Evolutionary conservation across 352 stramenopile genomes (phyloP).

Genomic region (Peronospora belbahrii): DNA sequence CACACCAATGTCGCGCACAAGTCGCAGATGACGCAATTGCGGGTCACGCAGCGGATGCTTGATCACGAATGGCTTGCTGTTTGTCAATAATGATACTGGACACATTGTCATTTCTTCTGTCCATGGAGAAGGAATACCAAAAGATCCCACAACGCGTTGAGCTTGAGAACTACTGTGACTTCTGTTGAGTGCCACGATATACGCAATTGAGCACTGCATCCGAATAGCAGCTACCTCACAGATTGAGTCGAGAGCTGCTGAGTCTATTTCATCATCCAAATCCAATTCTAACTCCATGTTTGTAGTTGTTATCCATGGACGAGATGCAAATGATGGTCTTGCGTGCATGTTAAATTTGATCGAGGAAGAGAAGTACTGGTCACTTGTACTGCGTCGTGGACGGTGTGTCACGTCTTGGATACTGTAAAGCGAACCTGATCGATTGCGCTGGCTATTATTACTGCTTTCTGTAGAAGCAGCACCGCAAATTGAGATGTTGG

Average conservation of each 20-base stretch:
- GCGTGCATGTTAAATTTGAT: background rate
- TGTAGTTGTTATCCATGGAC: constrained; percentile 15
- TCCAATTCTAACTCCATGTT: constrained; percentile 25
- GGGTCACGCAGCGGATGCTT: constrained; percentile 31
- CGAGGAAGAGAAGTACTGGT: constrained; percentile 12
- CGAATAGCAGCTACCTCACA: constrained; percentile 44
- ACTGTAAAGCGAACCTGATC: constrained; percentile 11
- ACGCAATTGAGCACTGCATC: constrained; percentile 38
- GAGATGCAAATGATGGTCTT: constrained; percentile 3
- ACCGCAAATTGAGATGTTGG: constrained; percentile 17
- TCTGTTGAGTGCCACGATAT: constrained; percentile 31
- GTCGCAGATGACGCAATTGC: constrained; percentile 26
- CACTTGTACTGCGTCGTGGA: constrained; percentile 16
- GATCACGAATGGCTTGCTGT: constrained; percentile 35
- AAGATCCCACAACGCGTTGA: constrained; percentile 35
- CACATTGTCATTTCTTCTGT: constrained; percentile 15
- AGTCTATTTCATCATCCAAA: constrained; percentile 26
- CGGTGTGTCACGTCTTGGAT: constrained; percentile 8
- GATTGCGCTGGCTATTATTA: background rate
- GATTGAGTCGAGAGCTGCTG: constrained; percentile 42
- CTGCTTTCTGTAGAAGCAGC: constrained; percentile 2
- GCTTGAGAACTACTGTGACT: constrained; percentile 12
- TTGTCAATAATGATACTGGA: constrained; percentile 18
- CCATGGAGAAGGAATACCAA: constrained; percentile 9
- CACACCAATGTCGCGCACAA: constrained; percentile 33